These are phyloP conservation scores for Blastomyces parvus DNA, from an alignment of 2,329 filamentous ascomycete genomes.

Conservation along the genomic window DNA sequence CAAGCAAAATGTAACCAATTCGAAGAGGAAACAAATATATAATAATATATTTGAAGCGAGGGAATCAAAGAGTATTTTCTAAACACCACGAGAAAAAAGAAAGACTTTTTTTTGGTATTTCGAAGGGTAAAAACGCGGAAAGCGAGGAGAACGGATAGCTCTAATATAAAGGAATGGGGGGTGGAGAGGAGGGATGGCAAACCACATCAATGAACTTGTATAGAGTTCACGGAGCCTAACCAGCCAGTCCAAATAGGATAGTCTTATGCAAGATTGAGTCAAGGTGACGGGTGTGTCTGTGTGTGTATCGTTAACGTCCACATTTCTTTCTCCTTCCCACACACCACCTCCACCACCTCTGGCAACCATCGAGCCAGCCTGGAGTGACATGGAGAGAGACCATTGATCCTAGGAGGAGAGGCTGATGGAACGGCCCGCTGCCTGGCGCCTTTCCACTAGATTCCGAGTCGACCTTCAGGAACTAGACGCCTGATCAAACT, in stretches of 20 bases:
- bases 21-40: background rate
- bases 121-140: background rate
- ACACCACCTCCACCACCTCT: slow-evolving; percentile 2
- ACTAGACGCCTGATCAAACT: slow-evolving; percentile 12
- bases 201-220: background rate
- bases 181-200: background rate
- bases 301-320: slow-evolving; percentile 15
- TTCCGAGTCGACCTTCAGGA: slow-evolving; percentile 15
- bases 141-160: slow-evolving; percentile 2
- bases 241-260: slow-evolving; percentile 27
- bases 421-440: slow-evolving; percentile 38
- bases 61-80: background rate
- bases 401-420: slow-evolving; percentile 31
- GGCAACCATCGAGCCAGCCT: slow-evolving; percentile 26
- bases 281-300: slow-evolving; percentile 22
- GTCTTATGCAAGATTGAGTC: slow-evolving; percentile 32
- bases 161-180: slow-evolving; percentile 11
- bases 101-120: background rate
- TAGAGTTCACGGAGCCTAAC: slow-evolving; percentile 25
- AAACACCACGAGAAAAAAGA: background rate
- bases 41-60: background rate
- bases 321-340: slow-evolving; percentile 19
- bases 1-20: slow-evolving; percentile 6
- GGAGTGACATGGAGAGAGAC: slow-evolving; percentile 22
- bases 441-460: slow-evolving; percentile 29